Percentiles rank a stretch among this genome's conserved stretches.
phyloP scores from a whole-genome alignment of 202 grass and related monocot species.

The Saccharum hybrid region DNA sequence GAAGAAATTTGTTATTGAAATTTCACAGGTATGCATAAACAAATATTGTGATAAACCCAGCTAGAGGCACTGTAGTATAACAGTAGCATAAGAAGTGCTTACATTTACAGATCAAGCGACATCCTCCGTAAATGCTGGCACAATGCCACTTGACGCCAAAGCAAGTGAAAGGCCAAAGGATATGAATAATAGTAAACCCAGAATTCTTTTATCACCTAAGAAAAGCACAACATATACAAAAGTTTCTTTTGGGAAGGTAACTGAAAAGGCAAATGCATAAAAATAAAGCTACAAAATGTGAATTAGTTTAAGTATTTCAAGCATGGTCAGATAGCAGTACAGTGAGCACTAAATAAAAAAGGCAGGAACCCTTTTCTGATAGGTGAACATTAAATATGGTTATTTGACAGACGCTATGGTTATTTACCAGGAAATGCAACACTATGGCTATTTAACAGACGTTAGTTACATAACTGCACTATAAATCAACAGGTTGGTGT shows the following conservation, averaged over 20 bases:
- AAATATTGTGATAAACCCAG: constrained; percentile 19
- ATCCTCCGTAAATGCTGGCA: constrained; percentile 85
- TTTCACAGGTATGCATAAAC: background rate
- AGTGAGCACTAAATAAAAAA: background rate
- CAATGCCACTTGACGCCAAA: constrained; percentile 64
- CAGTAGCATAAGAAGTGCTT: constrained; percentile 43
- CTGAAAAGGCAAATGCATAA: constrained; percentile 34
- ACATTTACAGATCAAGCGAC: constrained; percentile 91
- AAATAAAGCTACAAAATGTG: constrained; percentile 24
- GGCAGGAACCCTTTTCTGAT: constrained; percentile 3
- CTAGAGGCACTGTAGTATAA: background rate
- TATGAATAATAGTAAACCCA: constrained; percentile 62
- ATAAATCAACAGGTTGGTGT: background rate
- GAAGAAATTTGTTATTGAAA: background rate
- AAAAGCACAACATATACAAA: constrained; percentile 43
- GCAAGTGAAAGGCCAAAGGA: constrained; percentile 69
- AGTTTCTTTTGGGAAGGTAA: constrained; percentile 20
- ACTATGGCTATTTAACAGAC: constrained; percentile 2
- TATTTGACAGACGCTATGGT: no score
- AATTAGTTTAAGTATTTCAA: constrained; percentile 13
- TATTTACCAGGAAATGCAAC: no score
- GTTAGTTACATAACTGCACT: background rate
- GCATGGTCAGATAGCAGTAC: background rate
- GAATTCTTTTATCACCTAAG: constrained; percentile 78
- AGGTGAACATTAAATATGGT: background rate